Conservation (phyloP, 2,329 filamentous ascomycete species). For the Fusarium beomiforme region DNA sequence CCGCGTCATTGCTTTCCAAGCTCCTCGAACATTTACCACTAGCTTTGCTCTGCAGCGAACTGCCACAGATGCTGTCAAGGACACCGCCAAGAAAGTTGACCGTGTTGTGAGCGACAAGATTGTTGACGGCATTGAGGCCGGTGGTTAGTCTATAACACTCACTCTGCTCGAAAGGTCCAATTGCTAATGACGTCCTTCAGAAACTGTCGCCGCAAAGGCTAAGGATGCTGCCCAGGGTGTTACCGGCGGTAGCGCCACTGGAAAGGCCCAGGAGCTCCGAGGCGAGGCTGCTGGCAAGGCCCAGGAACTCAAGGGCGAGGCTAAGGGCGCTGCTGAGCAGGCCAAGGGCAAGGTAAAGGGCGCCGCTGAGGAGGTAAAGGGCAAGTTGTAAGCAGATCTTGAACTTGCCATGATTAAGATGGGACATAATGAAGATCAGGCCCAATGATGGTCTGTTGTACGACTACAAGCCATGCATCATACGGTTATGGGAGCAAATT, state of each 20-base stretch:
- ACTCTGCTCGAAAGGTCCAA: neutral
- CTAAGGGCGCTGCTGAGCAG: conserved; percentile 53
- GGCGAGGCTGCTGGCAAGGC: conserved; percentile 53
- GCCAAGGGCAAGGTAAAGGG: conserved; percentile 48
- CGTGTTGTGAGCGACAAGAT: conserved; percentile 69
- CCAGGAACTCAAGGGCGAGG: conserved; percentile 53
- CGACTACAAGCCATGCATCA: conserved; percentile 36
- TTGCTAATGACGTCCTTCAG: conserved; percentile 40
- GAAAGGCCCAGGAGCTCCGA: conserved; percentile 49
- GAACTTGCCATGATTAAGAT: neutral
- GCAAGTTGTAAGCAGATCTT: conserved; percentile 27
- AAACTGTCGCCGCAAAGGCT: conserved; percentile 56
- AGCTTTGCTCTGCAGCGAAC: conserved; percentile 57
- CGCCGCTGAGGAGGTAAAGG: conserved; percentile 30
- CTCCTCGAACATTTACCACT: conserved; percentile 62
- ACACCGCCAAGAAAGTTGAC: conserved; percentile 68
- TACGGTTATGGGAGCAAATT: conserved; percentile 23
- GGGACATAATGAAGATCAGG: conserved; percentile 20
- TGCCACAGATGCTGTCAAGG: conserved; percentile 65
- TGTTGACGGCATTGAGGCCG: conserved; percentile 68
- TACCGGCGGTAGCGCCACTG: conserved; percentile 44
- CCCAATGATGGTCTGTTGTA: conserved; percentile 24
- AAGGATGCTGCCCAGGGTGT: conserved; percentile 56
- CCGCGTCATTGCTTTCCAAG: conserved; percentile 51
- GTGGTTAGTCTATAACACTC: conserved; percentile 54